These are phyloP conservation scores for Kodamaea anthophila DNA, from an alignment of 1,139 yeast species.

Conservation along the genomic window DNA sequence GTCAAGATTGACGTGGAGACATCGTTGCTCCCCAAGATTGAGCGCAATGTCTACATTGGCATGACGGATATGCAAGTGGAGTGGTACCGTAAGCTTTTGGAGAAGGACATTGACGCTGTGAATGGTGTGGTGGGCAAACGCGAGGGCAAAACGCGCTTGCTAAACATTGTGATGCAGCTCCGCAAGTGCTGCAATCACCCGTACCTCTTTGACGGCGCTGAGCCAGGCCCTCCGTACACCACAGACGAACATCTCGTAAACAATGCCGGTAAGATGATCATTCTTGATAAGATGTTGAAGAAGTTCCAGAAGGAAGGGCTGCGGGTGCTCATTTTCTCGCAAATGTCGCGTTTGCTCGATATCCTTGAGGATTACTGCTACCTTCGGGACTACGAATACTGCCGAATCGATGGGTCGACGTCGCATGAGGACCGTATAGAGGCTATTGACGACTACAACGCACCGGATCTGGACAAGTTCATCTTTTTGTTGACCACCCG, in stretches of 20 bases:
- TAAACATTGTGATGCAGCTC: constrained; percentile 94
- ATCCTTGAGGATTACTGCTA: constrained; percentile 89
- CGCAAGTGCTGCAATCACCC: constrained; percentile 98
- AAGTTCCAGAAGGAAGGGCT: constrained; percentile 75
- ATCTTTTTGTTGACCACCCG: constrained; percentile 86
- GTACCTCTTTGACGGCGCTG: constrained; percentile 94
- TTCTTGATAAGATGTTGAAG: constrained; percentile 74
- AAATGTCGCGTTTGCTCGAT: constrained; percentile 89
- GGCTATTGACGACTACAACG: constrained; percentile 89
- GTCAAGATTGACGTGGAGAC: constrained; percentile 91
- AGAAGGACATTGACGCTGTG: constrained; percentile 93
- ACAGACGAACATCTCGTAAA: constrained; percentile 89
- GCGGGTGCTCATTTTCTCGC: constrained; percentile 86
- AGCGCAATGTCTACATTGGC: constrained; percentile 82
- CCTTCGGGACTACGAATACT: constrained; percentile 77
- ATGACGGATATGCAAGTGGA: constrained; percentile 91
- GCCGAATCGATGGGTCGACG: constrained; percentile 94
- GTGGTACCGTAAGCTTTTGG: constrained; percentile 86
- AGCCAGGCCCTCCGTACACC: constrained; percentile 97
- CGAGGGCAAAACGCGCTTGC: constrained; percentile 83
- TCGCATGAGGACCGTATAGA: constrained; percentile 87
- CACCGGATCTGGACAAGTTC: constrained; percentile 76
- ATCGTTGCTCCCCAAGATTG: constrained; percentile 84
- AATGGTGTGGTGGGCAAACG: constrained; percentile 86
- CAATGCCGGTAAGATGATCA: constrained; percentile 87